Conservation (phyloP, 352 stramenopile species). For the Pythium coloratum region DNA sequence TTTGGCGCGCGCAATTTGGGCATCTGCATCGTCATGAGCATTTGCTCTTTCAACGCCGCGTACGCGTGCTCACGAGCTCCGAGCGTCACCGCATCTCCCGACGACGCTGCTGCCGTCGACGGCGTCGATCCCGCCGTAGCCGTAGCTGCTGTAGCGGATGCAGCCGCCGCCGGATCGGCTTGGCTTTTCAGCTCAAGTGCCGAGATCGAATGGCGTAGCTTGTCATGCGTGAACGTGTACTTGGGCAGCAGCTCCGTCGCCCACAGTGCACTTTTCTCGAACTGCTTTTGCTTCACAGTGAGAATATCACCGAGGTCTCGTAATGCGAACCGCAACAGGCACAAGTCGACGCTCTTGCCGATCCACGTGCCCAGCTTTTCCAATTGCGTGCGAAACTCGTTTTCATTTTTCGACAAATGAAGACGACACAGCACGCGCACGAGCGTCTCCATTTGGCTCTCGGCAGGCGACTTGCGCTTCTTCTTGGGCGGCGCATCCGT, state of each 20-base stretch:
- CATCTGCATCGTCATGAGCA: constrained; percentile 49
- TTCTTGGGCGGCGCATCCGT: constrained; percentile 31
- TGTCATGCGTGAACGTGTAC: constrained; percentile 52
- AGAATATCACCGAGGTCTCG: constrained; percentile 56
- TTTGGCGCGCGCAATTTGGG: constrained; percentile 26
- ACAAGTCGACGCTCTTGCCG: constrained; percentile 45
- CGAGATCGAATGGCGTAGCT: constrained; percentile 49
- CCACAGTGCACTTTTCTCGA: constrained; percentile 48
- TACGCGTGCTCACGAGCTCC: constrained; percentile 56
- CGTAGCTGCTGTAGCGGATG: not conserved
- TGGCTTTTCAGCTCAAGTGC: constrained; percentile 3
- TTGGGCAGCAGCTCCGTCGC: constrained; percentile 58
- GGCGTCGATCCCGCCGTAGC: not conserved
- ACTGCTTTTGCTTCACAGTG: constrained; percentile 21
- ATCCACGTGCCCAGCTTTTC: constrained; percentile 64
- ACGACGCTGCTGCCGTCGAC: constrained; percentile 17
- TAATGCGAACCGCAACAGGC: constrained; percentile 53
- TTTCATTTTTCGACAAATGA: constrained; percentile 42
- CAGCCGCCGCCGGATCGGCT: not conserved
- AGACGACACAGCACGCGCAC: constrained; percentile 55
- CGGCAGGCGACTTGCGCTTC: constrained; percentile 37
- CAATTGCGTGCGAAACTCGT: constrained; percentile 51
- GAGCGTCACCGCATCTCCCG: constrained; percentile 25
- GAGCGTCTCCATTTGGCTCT: constrained; percentile 64
- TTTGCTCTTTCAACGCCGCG: constrained; percentile 56